Evolutionary conservation across 371 early-diverging fungal species (phyloP), one percentile per base, ranked within the genome.

Genomic region (Haplosporangium sp.): DNA sequence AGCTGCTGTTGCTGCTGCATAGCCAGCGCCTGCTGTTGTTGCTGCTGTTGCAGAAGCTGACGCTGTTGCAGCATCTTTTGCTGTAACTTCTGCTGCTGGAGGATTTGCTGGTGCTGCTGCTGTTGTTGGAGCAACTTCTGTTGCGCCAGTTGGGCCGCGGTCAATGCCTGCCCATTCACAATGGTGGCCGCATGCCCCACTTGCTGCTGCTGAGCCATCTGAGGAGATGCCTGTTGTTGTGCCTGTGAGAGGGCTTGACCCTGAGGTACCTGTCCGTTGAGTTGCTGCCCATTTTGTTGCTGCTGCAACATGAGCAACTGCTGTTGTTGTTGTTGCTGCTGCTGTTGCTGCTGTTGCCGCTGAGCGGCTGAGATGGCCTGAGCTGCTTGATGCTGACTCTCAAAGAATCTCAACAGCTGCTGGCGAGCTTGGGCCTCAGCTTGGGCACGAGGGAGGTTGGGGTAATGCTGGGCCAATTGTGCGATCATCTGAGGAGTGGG

Each of bases 351-450:
- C 40, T 70, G 69, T 56, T 69, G 70, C 8, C 52, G 66, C 42
- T 73, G 73, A 8, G 59, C 54, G 14, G 62, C 60, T 40, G 61
- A 48, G 20, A 64, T 48, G 12, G 57, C 63, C 16, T 74, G 75
- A 4, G 56, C 59, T 37, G 76, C 76, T 21, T 70, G 70, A 29
- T 67, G 71, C 54, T 66, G 67, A 18, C 72, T 56, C n/a, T 77
- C 79, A 58, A 72, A 77, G 64, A 64, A 68, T 42, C 69, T 58
- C 57, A 62, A 14, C 37, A 77, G 23, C 36, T 77, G 72, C 52
- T 71, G 62, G n/a, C 73, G 79, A 6, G 79, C 79, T 46, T 71
- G 72, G 0, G 72, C 69, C 38, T 72, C 79, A 5, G 79, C 79
- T 37, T 77, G 79, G n/a, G 11, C 52, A 13, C 69, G 72, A 9